Conservation (phyloP, 345 rosid species). For the Leavenworthia alabamica region DNA sequence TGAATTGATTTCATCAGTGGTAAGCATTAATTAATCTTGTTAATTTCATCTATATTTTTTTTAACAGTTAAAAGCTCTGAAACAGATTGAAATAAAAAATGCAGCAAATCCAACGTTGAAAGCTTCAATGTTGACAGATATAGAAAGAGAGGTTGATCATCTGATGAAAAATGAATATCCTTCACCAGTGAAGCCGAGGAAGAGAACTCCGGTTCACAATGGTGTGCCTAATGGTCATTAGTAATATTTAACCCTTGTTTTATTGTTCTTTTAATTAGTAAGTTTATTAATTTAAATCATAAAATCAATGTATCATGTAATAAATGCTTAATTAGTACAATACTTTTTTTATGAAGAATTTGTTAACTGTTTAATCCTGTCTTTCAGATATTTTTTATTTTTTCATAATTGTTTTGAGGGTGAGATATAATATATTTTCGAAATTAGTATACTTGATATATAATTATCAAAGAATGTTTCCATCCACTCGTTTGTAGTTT, state of each 20-base stretch:
- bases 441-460: no score
- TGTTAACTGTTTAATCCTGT: no score
- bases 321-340: conserved; percentile 3
- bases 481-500: no score
- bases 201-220: conserved; percentile 29
- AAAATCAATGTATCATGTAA: background rate
- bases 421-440: no score
- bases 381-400: no score
- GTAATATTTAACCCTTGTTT: conserved; percentile 1
- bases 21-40: background rate
- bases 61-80: background rate
- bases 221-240: conserved; percentile 4
- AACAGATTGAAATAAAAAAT: background rate
- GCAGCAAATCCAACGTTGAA: background rate
- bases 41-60: background rate
- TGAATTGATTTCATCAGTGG: background rate
- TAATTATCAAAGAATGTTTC: no score
- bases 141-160: conserved; percentile 12
- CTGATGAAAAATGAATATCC: conserved; percentile 21
- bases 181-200: conserved; percentile 13
- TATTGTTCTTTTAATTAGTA: background rate
- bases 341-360: background rate
- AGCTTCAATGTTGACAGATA: background rate
- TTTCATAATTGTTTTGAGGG: no score
- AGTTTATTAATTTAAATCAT: background rate